Evolutionary conservation across 2,329 filamentous ascomycete genomes (phyloP), one percentile per base, ranked within the genome.

Genomic region (Plectosphaerella cucumerina): DNA sequence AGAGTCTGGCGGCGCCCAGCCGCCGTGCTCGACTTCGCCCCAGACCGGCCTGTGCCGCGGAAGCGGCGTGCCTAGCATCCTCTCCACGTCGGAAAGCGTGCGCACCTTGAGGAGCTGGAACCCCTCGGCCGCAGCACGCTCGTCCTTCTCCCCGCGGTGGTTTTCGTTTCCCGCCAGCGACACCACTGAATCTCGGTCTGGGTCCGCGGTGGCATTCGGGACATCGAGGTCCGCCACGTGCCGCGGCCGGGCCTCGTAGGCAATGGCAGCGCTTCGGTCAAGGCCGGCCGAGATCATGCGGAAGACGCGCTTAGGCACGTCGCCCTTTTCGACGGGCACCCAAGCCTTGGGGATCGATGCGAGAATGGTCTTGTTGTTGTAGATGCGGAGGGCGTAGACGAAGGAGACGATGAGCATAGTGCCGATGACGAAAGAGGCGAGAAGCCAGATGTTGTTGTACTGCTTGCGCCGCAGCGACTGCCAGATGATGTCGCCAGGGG

Each of bases 311-410:
- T 84, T 85, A 43, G 81, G 82, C 43, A 97, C 81, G 65, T 97
- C 91, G 57, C 87, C 88, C 65, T 90, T 89, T 59, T 94, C 90
- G 56, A 96, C 78, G 0, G 92, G 92, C 15, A 96, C 81, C 80
- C 89, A 95, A 49, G 82, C 75, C 67, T 93, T 94, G 1, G 94
- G 94, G 53, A 99, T 96, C 4, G 83, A 85, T 17, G 85, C 82
- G 9, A 97, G 78, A 9, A 89, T 84, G 44, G 80, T 87, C 55
- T 89, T 84, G 62, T 90, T 95, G 49, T 93, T 89, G 70, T 93
- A 97, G 18, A 97, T 80, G n/a, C 94, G 80, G 49, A 85, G 82
- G 50, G 85, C 80, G 67, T 96, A 97, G 61, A 97, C 82, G 60
- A 96, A 83, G 43, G 82, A 69, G 42, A 90, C 81, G 49, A 91